These are phyloP conservation scores for Hevea brasiliensis DNA, from an alignment of 345 rosid genomes.

Conservation along the genomic window DNA sequence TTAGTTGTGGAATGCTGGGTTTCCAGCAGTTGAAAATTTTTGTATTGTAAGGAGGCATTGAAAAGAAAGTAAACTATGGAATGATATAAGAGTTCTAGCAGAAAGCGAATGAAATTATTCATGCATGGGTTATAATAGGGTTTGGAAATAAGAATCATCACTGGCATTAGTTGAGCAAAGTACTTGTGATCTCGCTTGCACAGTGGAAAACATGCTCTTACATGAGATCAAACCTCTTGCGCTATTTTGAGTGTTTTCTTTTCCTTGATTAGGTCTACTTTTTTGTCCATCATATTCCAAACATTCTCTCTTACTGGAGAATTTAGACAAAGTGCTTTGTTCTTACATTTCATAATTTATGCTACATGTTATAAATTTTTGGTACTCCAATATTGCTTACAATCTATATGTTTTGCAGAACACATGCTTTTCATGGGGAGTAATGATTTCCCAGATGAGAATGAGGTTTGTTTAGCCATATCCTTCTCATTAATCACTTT, in stretches of 20 bases:
- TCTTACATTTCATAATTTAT: neutral
- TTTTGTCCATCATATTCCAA: neutral
- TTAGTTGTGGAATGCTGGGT: neutral
- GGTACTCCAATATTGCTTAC: neutral
- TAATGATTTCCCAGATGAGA: constrained; percentile 85
- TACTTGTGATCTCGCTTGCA: neutral
- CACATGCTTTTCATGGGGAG: constrained; percentile 99
- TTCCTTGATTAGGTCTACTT: neutral
- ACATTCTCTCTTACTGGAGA: neutral
- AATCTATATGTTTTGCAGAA: constrained; percentile 42
- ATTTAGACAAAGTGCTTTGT: neutral
- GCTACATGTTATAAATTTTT: neutral
- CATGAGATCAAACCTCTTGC: neutral
- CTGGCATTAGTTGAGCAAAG: neutral
- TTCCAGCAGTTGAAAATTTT: neutral
- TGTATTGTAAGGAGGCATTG: neutral
- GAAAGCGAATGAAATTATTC: neutral
- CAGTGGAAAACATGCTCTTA: neutral
- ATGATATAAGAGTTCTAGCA: neutral
- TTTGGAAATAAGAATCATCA: neutral
- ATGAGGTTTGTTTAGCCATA: constrained; percentile 64
- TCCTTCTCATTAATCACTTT: constrained; percentile 4
- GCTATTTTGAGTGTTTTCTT: neutral
- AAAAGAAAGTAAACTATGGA: neutral
- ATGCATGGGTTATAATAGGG: neutral